Conservation (phyloP, 257 asterid species). For the Primulina eburnea region DNA sequence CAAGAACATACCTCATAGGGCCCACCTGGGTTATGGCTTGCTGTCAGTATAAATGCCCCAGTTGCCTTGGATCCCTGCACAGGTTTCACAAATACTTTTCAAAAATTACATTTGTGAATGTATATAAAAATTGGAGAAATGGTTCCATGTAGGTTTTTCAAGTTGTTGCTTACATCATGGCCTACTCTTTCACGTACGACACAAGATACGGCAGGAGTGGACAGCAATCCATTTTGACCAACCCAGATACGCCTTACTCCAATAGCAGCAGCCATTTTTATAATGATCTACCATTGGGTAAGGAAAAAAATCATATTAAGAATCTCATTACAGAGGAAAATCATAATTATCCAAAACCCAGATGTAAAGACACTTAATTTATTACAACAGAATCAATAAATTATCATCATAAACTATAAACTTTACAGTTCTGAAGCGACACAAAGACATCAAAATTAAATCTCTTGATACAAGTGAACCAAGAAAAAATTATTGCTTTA, state of each 20-base stretch:
- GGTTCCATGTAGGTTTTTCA: constrained; percentile 17
- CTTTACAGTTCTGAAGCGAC: constrained; percentile 1
- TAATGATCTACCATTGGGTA: constrained; percentile 61
- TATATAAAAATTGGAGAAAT: background rate
- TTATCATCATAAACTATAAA: background rate
- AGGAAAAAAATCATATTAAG: constrained; percentile 12
- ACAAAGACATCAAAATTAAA: background rate
- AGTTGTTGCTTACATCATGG: constrained; percentile 60
- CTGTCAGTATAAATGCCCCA: constrained; percentile 93
- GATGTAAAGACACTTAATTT: too few relatives aligned
- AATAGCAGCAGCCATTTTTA: constrained; percentile 94
- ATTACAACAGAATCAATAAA: constrained; percentile 3
- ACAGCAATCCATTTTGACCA: constrained; percentile 85
- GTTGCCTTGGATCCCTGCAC: constrained; percentile 85
- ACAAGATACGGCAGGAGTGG: constrained; percentile 95
- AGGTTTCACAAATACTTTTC: constrained; percentile 22
- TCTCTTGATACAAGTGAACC: background rate
- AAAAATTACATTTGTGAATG: background rate
- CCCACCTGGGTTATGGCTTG: constrained; percentile 99
- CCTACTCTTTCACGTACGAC: constrained; percentile 87
- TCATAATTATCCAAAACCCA: constrained; percentile 9
- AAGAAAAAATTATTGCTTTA: background rate
- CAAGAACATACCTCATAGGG: constrained; percentile 69
- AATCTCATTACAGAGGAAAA: background rate
- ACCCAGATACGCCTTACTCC: constrained; percentile 97